Conservation (phyloP, 805 yeast species). For the Priceomyces medius region DNA sequence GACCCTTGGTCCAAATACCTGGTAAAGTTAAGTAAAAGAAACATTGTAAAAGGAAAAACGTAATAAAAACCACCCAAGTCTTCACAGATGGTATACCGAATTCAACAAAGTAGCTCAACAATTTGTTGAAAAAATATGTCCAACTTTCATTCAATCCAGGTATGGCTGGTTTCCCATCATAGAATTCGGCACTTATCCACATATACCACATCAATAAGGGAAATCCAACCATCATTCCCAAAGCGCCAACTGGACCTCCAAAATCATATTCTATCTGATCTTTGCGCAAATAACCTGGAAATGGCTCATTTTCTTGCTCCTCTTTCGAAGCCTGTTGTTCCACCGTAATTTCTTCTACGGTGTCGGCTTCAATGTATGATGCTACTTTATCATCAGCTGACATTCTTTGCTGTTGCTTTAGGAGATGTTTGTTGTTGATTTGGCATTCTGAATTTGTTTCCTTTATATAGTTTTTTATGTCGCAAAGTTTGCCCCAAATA, state of each 20-base stretch:
- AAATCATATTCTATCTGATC: constrained; percentile 78
- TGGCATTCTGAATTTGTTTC: too few relatives aligned
- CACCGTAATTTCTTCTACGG: constrained; percentile 1
- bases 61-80: constrained; percentile 70
- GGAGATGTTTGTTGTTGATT: too few relatives aligned
- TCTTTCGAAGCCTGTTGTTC: neutral
- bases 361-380: neutral
- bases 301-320: constrained; percentile 1
- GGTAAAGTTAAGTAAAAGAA: constrained; percentile 81
- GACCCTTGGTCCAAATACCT: constrained; percentile 94
- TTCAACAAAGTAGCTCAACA: constrained; percentile 45
- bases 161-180: constrained; percentile 68
- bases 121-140: constrained; percentile 45
- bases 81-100: constrained; percentile 58
- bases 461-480: too few relatives aligned
- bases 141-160: constrained; percentile 61
- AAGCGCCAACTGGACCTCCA: constrained; percentile 89
- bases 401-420: too few relatives aligned
- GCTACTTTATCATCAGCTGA: neutral
- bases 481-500: too few relatives aligned
- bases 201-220: constrained; percentile 94
- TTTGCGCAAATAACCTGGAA: constrained; percentile 32
- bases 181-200: constrained; percentile 88
- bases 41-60: constrained; percentile 68
- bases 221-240: constrained; percentile 90